phyloP scores from a whole-genome alignment of 1,284 basidiomycete genomes.

The Gymnopus androsaceus region DNA sequence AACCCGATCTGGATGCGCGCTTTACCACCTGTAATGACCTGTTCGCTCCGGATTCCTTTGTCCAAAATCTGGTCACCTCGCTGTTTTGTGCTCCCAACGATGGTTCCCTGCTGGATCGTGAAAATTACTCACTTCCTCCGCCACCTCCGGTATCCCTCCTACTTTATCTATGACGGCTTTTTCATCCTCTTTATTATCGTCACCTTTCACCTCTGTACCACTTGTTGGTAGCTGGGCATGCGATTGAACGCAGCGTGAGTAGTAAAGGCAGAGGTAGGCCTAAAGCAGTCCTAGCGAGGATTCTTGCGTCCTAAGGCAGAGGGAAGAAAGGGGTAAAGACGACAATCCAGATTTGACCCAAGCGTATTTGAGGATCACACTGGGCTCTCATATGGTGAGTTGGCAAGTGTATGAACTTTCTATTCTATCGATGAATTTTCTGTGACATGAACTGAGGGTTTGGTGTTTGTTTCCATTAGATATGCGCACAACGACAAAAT shows the following conservation, averaged over 20 bases:
- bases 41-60: not conserved
- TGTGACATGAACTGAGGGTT: too few relatives aligned
- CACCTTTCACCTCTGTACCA: not conserved
- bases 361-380: constrained; percentile 25
- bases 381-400: constrained; percentile 17
- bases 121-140: not conserved
- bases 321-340: constrained; percentile 13
- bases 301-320: too few relatives aligned
- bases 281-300: too few relatives aligned
- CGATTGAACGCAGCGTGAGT: constrained; percentile 24
- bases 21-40: not conserved
- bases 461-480: too few relatives aligned
- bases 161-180: not conserved
- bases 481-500: constrained; percentile 4
- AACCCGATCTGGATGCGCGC: too few relatives aligned
- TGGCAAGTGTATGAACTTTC: not conserved
- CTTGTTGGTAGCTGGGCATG: constrained; percentile 14
- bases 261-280: constrained; percentile 19
- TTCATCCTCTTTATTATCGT: not conserved
- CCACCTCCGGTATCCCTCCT: not conserved
- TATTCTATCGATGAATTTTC: not conserved
- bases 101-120: too few relatives aligned
- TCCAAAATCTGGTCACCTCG: not conserved
- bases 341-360: constrained; percentile 2
- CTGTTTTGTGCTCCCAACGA: too few relatives aligned